A percentile compares a stretch with the other conserved stretches of the same genome.
phyloP scores from a whole-genome alignment of 345 rosid genomes.

The Syzygium aqueum region DNA sequence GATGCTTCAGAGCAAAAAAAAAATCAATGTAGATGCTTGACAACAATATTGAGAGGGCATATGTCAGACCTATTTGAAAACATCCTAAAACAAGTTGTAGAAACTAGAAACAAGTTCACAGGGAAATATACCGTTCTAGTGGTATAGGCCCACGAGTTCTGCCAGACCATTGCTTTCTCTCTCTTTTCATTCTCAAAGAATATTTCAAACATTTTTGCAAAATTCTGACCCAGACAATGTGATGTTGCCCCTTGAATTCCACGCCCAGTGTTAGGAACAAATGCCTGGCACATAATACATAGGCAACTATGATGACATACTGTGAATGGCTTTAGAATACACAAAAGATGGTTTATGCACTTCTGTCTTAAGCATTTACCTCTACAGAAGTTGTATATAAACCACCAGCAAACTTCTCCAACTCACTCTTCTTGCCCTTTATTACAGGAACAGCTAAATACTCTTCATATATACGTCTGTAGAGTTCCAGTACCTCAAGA shows the following conservation, averaged over 20 bases:
- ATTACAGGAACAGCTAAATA: constrained; percentile 84
- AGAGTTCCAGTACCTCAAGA: constrained; percentile 74
- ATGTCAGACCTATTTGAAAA: background rate
- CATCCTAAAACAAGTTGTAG: background rate
- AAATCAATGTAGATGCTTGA: background rate
- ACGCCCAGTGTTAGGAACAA: constrained; percentile 95
- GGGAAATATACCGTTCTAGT: constrained; percentile 59
- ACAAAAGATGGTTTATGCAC: background rate
- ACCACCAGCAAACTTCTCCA: constrained; percentile 98
- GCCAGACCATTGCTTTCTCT: constrained; percentile 92
- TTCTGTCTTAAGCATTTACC: constrained; percentile 23
- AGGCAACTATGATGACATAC: background rate
- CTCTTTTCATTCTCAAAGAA: constrained; percentile 90
- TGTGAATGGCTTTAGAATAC: background rate
- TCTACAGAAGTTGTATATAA: constrained; percentile 95
- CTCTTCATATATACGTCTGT: constrained; percentile 81
- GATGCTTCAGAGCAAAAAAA: background rate
- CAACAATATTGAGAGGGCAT: background rate
- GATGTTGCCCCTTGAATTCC: constrained; percentile 99
- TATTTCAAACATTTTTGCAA: constrained; percentile 95
- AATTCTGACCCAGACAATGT: constrained; percentile 93
- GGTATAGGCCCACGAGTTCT: constrained; percentile 98
- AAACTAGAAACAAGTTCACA: background rate
- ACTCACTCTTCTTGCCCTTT: constrained; percentile 94
- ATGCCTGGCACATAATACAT: constrained; percentile 46